Conservation (phyloP, 2,329 filamentous ascomycete genomes). For the Nannizziopsis barbatae region DNA sequence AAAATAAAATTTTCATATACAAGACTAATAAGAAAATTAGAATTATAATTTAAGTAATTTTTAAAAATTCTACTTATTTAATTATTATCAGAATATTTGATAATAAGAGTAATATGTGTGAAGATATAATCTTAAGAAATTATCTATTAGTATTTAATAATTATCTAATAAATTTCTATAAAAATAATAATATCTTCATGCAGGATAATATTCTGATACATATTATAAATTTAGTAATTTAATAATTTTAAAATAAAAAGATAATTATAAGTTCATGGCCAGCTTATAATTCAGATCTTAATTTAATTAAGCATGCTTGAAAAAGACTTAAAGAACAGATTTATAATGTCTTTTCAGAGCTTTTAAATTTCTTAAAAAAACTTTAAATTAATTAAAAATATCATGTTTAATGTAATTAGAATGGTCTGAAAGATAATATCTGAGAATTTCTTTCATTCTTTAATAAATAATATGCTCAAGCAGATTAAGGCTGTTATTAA, state of each 20-base stretch:
- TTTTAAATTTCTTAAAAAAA: neutral
- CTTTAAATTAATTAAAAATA: no score
- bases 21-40: slow-evolving; percentile 2
- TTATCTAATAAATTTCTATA: slow-evolving; percentile 1
- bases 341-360: neutral
- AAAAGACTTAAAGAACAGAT: slow-evolving; percentile 15
- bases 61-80: neutral
- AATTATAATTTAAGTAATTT: neutral
- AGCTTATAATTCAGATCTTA: slow-evolving; percentile 19
- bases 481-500: slow-evolving; percentile 1
- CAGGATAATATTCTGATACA: neutral
- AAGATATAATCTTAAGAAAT: neutral
- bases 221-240: no score
- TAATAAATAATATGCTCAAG: neutral
- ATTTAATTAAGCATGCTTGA: slow-evolving; percentile 19
- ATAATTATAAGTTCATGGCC: slow-evolving; percentile 7
- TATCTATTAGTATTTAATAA: slow-evolving; percentile 3
- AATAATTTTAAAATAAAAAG: neutral
- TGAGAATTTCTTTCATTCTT: no score
- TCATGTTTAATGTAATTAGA: no score
- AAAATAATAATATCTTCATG: neutral
- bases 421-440: no score
- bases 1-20: neutral
- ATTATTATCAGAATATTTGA: neutral
- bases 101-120: no score